Conservation (phyloP, 441 rosid genomes). For the Geranium incanum region DNA sequence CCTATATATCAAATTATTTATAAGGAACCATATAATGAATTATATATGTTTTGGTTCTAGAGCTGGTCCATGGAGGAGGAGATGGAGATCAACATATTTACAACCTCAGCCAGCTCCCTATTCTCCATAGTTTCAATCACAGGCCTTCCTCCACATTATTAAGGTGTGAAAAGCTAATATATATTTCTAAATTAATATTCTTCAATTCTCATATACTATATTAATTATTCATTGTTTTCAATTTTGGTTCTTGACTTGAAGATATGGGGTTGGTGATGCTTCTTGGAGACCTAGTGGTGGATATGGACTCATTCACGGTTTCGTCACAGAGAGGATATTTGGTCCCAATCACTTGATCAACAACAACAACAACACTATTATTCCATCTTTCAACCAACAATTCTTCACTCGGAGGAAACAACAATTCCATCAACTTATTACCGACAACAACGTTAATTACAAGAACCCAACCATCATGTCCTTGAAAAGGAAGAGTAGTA, state of each 20-base stretch:
- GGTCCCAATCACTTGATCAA: conserved; percentile 16
- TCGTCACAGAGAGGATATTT: conserved; percentile 27
- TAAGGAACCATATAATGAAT: too few species aligned
- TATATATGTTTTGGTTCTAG: background rate
- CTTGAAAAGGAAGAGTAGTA: conserved; percentile 32
- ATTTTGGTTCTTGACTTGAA: too few species aligned
- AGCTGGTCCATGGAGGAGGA: conserved; percentile 25
- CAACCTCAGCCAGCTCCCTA: conserved; percentile 57
- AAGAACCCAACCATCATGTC: background rate
- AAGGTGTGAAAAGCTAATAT: too few species aligned
- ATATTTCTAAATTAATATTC: too few species aligned
- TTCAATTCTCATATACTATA: too few species aligned
- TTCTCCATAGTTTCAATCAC: conserved; percentile 47
- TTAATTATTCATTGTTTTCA: too few species aligned
- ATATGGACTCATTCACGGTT: conserved; percentile 26
- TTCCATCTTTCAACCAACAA: too few species aligned
- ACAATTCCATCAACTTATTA: background rate
- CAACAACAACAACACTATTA: background rate
- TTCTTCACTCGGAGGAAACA: background rate
- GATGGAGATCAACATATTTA: conserved; percentile 40
- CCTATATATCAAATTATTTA: too few species aligned
- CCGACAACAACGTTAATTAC: background rate
- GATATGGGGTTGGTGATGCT: conserved; percentile 14
- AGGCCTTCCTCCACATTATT: too few species aligned
- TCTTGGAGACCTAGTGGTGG: conserved; percentile 26